Evolutionary conservation across 306 rosid species (phyloP).

Genomic region (Cicer arietinum): DNA sequence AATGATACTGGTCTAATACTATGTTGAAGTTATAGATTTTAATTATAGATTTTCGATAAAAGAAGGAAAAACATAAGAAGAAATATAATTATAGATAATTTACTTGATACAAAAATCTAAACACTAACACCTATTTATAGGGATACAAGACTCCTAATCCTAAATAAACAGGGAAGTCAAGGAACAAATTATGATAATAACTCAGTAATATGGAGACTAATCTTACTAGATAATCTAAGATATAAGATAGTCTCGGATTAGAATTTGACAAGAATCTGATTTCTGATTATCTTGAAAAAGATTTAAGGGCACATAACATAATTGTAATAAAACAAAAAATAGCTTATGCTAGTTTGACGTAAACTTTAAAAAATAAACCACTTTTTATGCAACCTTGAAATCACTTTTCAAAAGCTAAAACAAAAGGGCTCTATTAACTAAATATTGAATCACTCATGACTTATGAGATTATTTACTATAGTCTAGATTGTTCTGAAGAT

Average conservation of each 20-base stretch:
- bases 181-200: too few species aligned
- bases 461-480: background rate
- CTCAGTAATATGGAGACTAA: too few species aligned
- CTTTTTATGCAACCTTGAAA: constrained; percentile 12
- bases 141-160: background rate
- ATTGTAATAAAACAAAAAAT: background rate
- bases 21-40: background rate
- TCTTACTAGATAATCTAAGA: too few species aligned
- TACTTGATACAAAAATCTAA: background rate
- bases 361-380: background rate
- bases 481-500: constrained; percentile 26
- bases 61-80: background rate
- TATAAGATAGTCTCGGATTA: too few species aligned
- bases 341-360: background rate
- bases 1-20: background rate
- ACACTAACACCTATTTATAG: background rate
- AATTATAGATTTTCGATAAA: background rate
- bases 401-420: background rate
- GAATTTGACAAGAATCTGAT: background rate
- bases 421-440: background rate
- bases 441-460: background rate
- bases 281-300: background rate
- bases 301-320: background rate
- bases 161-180: too few species aligned
- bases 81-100: background rate